Conservation (phyloP, 2,329 filamentous ascomycete genomes). For the Periconia macrospinosa region DNA sequence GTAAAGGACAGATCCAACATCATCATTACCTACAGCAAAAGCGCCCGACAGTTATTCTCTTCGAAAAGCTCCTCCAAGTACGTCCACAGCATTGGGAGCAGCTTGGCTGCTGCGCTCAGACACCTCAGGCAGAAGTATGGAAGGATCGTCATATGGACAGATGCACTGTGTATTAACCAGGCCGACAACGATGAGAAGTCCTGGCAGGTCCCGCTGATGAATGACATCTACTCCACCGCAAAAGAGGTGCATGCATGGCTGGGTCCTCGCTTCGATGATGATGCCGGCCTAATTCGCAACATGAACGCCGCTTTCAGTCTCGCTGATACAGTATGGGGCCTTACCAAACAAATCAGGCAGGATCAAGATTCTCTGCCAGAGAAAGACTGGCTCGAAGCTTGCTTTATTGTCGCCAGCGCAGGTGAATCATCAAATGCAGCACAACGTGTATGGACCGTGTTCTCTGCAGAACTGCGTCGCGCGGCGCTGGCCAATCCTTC, state of each 20-base stretch:
- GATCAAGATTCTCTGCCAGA: not conserved
- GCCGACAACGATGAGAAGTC: constrained; percentile 1
- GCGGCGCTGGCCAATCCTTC: not conserved
- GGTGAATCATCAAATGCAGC: not conserved
- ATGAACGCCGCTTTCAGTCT: not conserved
- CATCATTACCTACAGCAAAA: not conserved
- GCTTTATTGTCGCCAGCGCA: not conserved
- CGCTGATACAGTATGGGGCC: not conserved
- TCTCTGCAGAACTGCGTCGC: not conserved
- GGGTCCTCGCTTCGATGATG: not conserved
- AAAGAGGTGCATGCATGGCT: constrained; percentile 10
- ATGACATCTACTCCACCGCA: constrained; percentile 6
- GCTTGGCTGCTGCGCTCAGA: not conserved
- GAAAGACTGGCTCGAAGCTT: constrained; percentile 1
- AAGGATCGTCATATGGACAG: constrained; percentile 4
- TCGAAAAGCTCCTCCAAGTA: not conserved
- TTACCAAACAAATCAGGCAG: not conserved
- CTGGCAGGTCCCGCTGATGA: constrained; percentile 8
- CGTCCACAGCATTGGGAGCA: constrained; percentile 1
- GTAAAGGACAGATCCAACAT: not conserved
- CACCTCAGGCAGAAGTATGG: constrained; percentile 2
- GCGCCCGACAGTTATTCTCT: not conserved
- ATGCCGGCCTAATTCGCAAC: not conserved
- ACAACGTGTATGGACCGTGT: not conserved
- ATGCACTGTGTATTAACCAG: constrained; percentile 8